A percentile compares a stretch with the other conserved stretches of the same genome.
Conservation (phyloP, 768 basidiomycete genomes). For the Boletus sp. region DNA sequence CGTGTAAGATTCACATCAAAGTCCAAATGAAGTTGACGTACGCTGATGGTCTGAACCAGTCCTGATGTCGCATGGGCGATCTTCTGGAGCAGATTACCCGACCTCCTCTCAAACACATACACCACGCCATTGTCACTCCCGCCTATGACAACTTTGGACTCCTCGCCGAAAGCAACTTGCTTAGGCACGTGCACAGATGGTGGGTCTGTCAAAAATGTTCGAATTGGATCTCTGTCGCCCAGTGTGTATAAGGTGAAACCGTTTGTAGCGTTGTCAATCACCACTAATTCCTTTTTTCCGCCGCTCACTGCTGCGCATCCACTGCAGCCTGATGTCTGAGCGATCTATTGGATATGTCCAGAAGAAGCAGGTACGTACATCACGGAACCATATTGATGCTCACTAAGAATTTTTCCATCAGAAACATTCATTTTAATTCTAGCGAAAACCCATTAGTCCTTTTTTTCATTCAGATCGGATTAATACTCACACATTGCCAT, state of each 20-base stretch:
- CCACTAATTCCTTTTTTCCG: not conserved
- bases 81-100: not conserved
- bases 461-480: no score
- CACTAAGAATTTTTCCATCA: not conserved
- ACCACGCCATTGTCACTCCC: conserved; percentile 7
- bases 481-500: conserved; percentile 8
- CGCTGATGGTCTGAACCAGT: not conserved
- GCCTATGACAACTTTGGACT: conserved; percentile 3
- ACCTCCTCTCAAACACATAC: conserved; percentile 9
- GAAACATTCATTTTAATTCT: not conserved
- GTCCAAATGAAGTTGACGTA: no score
- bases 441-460: no score
- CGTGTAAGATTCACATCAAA: no score
- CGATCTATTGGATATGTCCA: not conserved
- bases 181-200: not conserved
- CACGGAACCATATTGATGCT: conserved; percentile 3
- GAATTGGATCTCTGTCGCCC: not conserved
- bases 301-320: not conserved
- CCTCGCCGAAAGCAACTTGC: conserved; percentile 11
- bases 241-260: conserved; percentile 7
- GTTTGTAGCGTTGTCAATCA: conserved; percentile 9
- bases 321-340: not conserved
- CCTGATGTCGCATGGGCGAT: not conserved
- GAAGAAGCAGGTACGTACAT: conserved; percentile 5
- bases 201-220: conserved; percentile 1